phyloP scores from a whole-genome alignment of 495 filamentous ascomycete genomes.

The Apiosordaria backusii region DNA sequence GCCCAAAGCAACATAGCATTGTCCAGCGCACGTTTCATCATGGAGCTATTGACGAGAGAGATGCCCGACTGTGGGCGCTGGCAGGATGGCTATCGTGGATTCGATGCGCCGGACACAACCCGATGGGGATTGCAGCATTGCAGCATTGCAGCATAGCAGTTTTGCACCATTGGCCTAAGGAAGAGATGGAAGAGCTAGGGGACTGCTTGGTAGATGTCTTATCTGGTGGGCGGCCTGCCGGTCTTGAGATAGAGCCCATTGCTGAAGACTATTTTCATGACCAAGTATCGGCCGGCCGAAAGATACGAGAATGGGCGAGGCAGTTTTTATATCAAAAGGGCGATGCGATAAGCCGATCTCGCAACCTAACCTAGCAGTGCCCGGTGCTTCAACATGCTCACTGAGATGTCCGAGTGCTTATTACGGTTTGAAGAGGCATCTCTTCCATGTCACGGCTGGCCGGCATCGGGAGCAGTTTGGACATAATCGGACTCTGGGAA shows the following conservation, averaged over 20 bases:
- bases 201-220: not conserved
- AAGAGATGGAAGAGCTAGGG: not conserved
- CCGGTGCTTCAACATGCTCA: not conserved
- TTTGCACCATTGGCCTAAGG: too few relatives aligned
- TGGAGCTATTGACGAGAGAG: not conserved
- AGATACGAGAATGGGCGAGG: not conserved
- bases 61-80: not conserved
- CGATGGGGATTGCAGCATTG: constrained; percentile 3
- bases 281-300: not conserved
- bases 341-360: too few relatives aligned
- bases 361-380: too few relatives aligned
- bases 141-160: not conserved
- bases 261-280: not conserved
- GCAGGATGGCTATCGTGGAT: not conserved
- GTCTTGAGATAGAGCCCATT: not conserved
- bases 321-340: not conserved
- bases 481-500: not conserved
- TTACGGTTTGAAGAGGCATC: not conserved
- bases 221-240: not conserved
- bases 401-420: not conserved
- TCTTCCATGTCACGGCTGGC: not conserved
- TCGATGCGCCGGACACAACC: not conserved
- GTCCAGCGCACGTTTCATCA: not conserved
- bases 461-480: not conserved
- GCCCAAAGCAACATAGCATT: not conserved